Percentiles rank a stretch among this genome's conserved stretches.
phyloP scores from a whole-genome alignment of 2,329 filamentous ascomycete species.

The Aspergillus luchuensis region DNA sequence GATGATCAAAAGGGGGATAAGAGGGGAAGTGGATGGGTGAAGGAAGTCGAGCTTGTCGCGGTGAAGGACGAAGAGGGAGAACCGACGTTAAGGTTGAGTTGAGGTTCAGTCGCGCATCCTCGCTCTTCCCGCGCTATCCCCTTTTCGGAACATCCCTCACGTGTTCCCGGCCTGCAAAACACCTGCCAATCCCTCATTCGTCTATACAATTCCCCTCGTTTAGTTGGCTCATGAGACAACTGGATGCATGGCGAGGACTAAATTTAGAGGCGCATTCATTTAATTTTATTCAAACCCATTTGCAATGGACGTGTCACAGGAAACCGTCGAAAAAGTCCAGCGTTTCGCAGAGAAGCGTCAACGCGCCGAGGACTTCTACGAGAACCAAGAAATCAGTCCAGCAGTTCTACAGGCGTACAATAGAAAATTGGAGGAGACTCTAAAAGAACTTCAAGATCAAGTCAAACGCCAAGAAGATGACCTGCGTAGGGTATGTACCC shows the following conservation, averaged over 20 bases:
- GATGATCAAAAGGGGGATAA: constrained; percentile 11
- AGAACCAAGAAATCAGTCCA: constrained; percentile 29
- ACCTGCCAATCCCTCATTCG: neutral
- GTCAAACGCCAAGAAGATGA: constrained; percentile 52
- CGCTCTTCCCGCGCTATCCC: constrained; percentile 23
- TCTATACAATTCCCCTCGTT: neutral
- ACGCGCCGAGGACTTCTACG: constrained; percentile 37
- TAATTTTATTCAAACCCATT: neutral
- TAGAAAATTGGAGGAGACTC: constrained; percentile 61
- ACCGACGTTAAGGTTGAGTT: constrained; percentile 24
- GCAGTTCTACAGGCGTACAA: constrained; percentile 38
- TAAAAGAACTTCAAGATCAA: constrained; percentile 65
- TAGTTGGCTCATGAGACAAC: neutral
- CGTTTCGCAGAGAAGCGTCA: constrained; percentile 38
- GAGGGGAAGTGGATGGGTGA: constrained; percentile 16
- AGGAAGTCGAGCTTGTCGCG: constrained; percentile 17
- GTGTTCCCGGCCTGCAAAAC: constrained; percentile 1
- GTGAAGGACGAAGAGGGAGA: constrained; percentile 20
- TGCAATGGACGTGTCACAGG: constrained; percentile 36
- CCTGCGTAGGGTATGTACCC: constrained; percentile 45
- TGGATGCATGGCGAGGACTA: neutral
- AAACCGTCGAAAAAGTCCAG: constrained; percentile 37
- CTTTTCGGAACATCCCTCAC: constrained; percentile 19
- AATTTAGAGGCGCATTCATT: neutral
- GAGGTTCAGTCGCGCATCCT: constrained; percentile 21